Evolutionary conservation across 2,329 filamentous ascomycete genomes (phyloP), one percentile per base, ranked within the genome.

Genomic region (Fusarium sambucinum): DNA sequence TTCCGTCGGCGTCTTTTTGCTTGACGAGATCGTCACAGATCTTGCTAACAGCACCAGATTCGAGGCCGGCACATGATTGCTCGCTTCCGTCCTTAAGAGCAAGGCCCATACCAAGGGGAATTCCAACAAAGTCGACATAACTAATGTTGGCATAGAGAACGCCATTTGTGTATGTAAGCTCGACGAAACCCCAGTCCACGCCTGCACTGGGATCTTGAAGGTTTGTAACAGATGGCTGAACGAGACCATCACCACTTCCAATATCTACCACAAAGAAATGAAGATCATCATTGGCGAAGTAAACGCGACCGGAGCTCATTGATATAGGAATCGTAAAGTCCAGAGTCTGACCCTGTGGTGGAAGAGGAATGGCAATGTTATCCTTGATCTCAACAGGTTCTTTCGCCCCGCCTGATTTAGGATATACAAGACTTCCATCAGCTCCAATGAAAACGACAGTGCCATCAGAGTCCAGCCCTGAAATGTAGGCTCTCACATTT

Each of bases 121-220:
- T 77, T 6, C 84, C 78, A 19, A 85, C 80, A 63, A 84, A 85
- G 70, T 86, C 84, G 32, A 86, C 84, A 57, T 82, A 85, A 47
- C 79, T 83, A 55, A 86, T 80, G 71, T 86, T 85, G 63, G 83
- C 81, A 41, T 76, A 85, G 27, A 85, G 70, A 9, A 76, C 72
- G 0, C 78, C 77, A 2, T 77, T 68, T 1, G 76, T 82, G 68
- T 80, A 81, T 3, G 82, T 83, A 29, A 86, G 74, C 68, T 86
- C 84, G 19, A 84, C 77, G 55, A 85, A 86, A 1, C 83, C 83
- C 83, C 83, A 86, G 70, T 81, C 81, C 37, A 83, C 71, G 3
- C 73, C 77, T 0, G 80, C 75, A 29, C 79, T 83, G 5, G 83
- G 80, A 54, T 85, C 83, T 5, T 64, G 53, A 0, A 80, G 74